These are phyloP conservation scores for Didymella sp. DNA, from an alignment of 2,329 filamentous ascomycete genomes.

Conservation along the genomic window DNA sequence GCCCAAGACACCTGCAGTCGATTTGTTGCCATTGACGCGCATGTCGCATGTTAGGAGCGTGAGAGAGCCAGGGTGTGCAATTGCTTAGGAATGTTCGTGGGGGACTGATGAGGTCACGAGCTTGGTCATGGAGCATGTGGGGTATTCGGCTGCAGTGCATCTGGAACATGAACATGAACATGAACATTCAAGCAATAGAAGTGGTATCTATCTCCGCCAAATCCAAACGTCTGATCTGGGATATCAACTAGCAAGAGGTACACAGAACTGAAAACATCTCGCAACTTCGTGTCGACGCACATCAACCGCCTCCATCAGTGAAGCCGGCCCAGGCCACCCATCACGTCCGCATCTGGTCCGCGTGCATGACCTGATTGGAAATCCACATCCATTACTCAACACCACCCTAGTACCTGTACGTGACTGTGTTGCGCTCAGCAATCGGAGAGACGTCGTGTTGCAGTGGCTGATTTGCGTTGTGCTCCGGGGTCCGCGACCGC, in stretches of 20 bases:
- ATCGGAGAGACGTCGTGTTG: conserved; percentile 46
- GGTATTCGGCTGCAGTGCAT: neutral
- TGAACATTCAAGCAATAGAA: neutral
- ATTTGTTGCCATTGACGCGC: conserved; percentile 18
- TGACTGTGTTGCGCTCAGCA: conserved; percentile 47
- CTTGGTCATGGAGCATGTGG: conserved; percentile 15
- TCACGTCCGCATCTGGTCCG: conserved; percentile 14
- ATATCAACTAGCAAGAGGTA: neutral
- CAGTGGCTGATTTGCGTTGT: conserved; percentile 20
- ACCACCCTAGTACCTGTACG: conserved; percentile 45
- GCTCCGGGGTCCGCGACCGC: conserved; percentile 39
- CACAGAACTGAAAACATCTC: neutral
- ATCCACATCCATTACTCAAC: conserved; percentile 8
- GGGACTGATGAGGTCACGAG: conserved; percentile 27
- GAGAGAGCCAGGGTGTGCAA: conserved; percentile 9
- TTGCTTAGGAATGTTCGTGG: conserved; percentile 27
- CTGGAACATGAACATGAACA: neutral
- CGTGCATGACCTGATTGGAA: conserved; percentile 11
- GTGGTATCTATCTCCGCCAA: conserved; percentile 6
- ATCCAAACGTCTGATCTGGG: neutral
- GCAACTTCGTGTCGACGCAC: neutral
- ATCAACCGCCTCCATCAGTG: neutral
- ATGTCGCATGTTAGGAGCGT: conserved; percentile 22
- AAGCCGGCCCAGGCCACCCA: conserved; percentile 6
- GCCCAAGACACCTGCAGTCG: neutral